A percentile compares a stretch with the other conserved stretches of the same genome.
Evolutionary conservation across 768 basidiomycete species (phyloP).

Genomic region (Lactifluus hygrophoroides): DNA sequence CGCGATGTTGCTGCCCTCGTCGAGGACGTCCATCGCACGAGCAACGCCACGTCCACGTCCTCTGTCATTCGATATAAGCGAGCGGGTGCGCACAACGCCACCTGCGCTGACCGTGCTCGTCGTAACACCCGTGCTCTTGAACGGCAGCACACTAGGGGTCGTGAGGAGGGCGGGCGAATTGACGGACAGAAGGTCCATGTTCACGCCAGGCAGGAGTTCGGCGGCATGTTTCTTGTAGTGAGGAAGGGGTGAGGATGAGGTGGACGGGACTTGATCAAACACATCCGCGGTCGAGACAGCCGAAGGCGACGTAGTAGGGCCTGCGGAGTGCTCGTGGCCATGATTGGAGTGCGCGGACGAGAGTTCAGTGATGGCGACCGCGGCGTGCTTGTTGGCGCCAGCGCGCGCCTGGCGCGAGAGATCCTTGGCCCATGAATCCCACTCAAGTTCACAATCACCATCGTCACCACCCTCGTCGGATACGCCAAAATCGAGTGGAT

Average conservation of each 20-base stretch:
- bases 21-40: slow-evolving; percentile 13
- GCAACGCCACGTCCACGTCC: slow-evolving; percentile 18
- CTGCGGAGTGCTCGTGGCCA: neutral
- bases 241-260: neutral
- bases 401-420: slow-evolving; percentile 17
- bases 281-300: neutral
- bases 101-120: slow-evolving; percentile 19
- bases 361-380: neutral
- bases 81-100: slow-evolving; percentile 19
- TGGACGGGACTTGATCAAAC: neutral
- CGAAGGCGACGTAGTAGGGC: neutral
- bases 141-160: slow-evolving; percentile 14
- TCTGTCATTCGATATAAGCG: slow-evolving; percentile 9
- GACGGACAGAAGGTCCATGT: slow-evolving; percentile 10
- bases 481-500: neutral
- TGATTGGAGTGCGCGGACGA: neutral
- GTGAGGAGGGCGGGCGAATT: slow-evolving; percentile 18
- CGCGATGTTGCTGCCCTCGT: neutral
- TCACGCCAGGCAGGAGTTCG: neutral
- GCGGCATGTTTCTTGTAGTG: neutral
- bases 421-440: slow-evolving; percentile 23
- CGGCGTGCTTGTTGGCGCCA: neutral
- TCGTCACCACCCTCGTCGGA: slow-evolving; percentile 11
- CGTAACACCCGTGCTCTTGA: slow-evolving; percentile 17
- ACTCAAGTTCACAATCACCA: slow-evolving; percentile 21